Percentiles rank a stretch among this genome's conserved stretches.
Evolutionary conservation across 495 filamentous ascomycete species (phyloP).

Genomic region (Talaromyces liani): DNA sequence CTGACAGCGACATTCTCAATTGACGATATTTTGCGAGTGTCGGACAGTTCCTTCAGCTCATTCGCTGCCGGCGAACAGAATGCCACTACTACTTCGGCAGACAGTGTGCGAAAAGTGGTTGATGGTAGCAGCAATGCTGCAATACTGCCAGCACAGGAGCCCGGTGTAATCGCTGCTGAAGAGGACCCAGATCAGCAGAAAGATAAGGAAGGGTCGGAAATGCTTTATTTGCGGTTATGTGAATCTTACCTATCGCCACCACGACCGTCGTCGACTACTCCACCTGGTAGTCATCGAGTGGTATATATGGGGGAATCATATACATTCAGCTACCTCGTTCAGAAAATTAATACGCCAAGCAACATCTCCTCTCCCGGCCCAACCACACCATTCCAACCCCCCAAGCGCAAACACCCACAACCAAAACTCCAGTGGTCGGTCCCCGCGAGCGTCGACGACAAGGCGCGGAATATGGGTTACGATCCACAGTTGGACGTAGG

Average conservation of each 20-base stretch:
- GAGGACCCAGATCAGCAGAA: not conserved
- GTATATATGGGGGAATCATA: constrained; percentile 7
- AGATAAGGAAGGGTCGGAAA: constrained; percentile 4
- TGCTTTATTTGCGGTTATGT: constrained; percentile 5
- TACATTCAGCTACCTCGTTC: constrained; percentile 6
- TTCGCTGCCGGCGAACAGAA: not conserved
- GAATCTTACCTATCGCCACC: constrained; percentile 4
- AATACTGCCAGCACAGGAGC: not conserved
- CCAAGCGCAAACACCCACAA: too few species aligned
- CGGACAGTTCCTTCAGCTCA: constrained; percentile 1
- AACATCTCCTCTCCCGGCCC: not conserved
- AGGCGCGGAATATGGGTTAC: not conserved
- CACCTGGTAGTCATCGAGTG: not conserved
- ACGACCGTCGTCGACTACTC: not conserved
- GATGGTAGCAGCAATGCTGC: not conserved
- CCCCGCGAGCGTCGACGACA: constrained; percentile 1
- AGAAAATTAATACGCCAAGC: constrained; percentile 1
- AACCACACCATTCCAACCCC: not conserved
- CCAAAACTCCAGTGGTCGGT: constrained; percentile 1
- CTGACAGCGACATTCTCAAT: constrained; percentile 6
- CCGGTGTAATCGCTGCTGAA: not conserved
- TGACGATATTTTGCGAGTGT: constrained; percentile 2
- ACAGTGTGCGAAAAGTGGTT: not conserved
- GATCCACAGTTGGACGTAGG: not conserved
- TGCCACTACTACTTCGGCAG: constrained; percentile 1